Conservation (phyloP, 2,329 filamentous ascomycete species). For the Diplodia corticola region DNA sequence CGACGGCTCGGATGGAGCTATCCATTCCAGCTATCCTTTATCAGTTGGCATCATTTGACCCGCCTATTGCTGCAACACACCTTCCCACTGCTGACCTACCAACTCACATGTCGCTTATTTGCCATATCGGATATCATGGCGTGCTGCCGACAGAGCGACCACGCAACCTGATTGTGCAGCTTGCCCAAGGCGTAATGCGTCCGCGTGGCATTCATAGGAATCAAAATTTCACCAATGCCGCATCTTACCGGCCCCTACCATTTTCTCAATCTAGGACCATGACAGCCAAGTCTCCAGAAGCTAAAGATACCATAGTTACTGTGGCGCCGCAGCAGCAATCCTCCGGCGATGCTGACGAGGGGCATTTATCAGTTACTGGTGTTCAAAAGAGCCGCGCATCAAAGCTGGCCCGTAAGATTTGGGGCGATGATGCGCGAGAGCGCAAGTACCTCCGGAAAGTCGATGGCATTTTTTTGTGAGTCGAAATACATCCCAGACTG, state of each 20-base stretch:
- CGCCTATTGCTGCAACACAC: slow-evolving; percentile 16
- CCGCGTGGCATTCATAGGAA: slow-evolving; percentile 5
- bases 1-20: neutral
- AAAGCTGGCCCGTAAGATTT: neutral
- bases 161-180: neutral
- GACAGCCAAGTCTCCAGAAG: neutral
- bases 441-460: slow-evolving; percentile 7
- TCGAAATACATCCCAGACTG: neutral
- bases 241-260: neutral
- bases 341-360: neutral
- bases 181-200: neutral
- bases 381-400: neutral
- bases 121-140: slow-evolving; percentile 11
- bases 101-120: slow-evolving; percentile 3
- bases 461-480: slow-evolving; percentile 4
- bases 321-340: neutral
- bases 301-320: neutral
- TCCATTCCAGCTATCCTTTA: slow-evolving; percentile 5
- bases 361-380: neutral
- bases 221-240: neutral
- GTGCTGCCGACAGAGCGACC: neutral
- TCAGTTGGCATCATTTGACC: slow-evolving; percentile 15
- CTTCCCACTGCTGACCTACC: slow-evolving; percentile 9
- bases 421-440: slow-evolving; percentile 4
- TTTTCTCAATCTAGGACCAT: neutral